Evolutionary conservation across 768 basidiomycete species (phyloP).

Genomic region (Tylopilus vinaceipallidus): DNA sequence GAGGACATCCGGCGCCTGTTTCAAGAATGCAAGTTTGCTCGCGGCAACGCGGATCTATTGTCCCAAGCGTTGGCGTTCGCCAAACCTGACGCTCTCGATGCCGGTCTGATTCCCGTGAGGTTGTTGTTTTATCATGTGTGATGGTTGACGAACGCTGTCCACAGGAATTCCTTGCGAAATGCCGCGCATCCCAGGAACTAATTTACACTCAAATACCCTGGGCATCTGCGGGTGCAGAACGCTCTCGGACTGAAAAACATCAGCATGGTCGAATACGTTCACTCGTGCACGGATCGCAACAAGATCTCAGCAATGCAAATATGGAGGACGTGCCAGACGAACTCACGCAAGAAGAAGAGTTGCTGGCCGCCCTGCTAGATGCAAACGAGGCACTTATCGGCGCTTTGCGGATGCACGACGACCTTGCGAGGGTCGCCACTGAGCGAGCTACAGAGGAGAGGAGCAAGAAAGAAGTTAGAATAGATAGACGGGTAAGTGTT

Average conservation of each 20-base stretch:
- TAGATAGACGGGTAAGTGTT: slow-evolving; percentile 58
- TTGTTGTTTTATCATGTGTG: neutral
- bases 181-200: slow-evolving; percentile 78
- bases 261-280: slow-evolving; percentile 17
- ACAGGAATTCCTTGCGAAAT: slow-evolving; percentile 83
- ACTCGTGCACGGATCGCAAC: slow-evolving; percentile 20
- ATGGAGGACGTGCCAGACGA: slow-evolving; percentile 38
- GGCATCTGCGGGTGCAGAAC: slow-evolving; percentile 82
- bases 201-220: slow-evolving; percentile 87
- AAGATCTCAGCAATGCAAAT: slow-evolving; percentile 21
- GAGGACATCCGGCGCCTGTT: slow-evolving; percentile 83
- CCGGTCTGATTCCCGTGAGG: slow-evolving; percentile 66
- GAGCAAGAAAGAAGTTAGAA: slow-evolving; percentile 64
- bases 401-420: slow-evolving; percentile 72
- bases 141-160: neutral
- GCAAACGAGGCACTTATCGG: slow-evolving; percentile 72
- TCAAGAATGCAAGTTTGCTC: slow-evolving; percentile 82
- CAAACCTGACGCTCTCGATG: slow-evolving; percentile 64
- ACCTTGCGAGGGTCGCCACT: slow-evolving; percentile 64
- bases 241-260: slow-evolving; percentile 45
- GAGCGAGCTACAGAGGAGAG: slow-evolving; percentile 58
- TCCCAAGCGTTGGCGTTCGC: slow-evolving; percentile 68
- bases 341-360: slow-evolving; percentile 68
- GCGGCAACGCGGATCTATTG: slow-evolving; percentile 75
- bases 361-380: slow-evolving; percentile 68